Base-by-base conservation (phyloP, 2,329 filamentous ascomycete genomes). In the Scedosporium apiospermum region DNA sequence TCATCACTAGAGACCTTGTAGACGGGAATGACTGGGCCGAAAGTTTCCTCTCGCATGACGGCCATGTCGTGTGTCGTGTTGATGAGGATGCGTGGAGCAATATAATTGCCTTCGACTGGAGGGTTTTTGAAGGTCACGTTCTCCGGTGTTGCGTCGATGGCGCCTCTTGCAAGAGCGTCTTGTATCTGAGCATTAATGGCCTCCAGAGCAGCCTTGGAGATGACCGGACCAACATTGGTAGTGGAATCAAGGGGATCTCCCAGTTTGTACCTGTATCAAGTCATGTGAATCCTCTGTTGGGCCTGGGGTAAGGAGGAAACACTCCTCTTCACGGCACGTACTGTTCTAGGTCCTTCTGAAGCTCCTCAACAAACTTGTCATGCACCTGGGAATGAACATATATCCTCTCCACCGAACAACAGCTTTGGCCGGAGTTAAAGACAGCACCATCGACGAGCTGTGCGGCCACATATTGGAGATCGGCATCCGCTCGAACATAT, bases 351-450 rank as follows among this genome's bases (percentile, higher is more conserved):
- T 96, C 91, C 63, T 88, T 87, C 74, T 95, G 90, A 12, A 91
- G 81, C 4, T 89, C 90, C 61, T 85, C 80, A 60, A 97, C 81
- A 70, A 98, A 97, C 12, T 84, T 77, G 69, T 96, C 91, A 73
- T 97, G 87, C 59, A 98, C 85, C 68, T 84, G 86, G 71, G 90
- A 88, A 69, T 95, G 87, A 4, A 98, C 93, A 70, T 98, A 98
- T 23, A 98, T 86, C 41, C 93, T 83, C 77, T 98, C 93, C 62
- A 98, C 81, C 27, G 91, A 90, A 76, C 93, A 98, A 80, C 93
- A 98, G 73, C 91, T 96, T 79, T 98, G 93, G n/a, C 93, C 93
- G 60, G 93, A 96, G 78, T 98, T 98, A 82, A 98, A 98, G 63
- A 98, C 81, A n/a, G 92, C 88, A 21, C 93, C 93, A 69, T 98